A percentile compares a stretch with the other conserved stretches of the same genome.
Conservation (phyloP, 2,329 filamentous ascomycete species). For the Venturia nashicola region DNA sequence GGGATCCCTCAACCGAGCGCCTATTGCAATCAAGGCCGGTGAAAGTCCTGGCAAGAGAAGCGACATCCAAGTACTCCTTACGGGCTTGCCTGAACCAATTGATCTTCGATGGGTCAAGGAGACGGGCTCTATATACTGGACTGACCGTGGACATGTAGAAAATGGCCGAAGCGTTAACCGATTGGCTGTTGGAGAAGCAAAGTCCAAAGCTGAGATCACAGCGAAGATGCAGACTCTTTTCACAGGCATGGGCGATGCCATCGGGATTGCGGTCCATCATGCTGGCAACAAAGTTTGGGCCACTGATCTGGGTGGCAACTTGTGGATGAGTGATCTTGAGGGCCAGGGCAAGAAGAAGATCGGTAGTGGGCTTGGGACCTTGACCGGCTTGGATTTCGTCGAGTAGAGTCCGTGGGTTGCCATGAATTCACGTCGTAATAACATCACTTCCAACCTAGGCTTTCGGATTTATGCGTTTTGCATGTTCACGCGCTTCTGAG, state of each 20-base stretch:
- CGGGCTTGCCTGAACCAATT: constrained; percentile 8
- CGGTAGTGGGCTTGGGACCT: background rate
- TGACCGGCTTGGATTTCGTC: constrained; percentile 2
- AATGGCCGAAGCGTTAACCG: constrained; percentile 8
- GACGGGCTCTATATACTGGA: constrained; percentile 8
- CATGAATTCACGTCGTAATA: background rate
- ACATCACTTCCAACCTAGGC: background rate
- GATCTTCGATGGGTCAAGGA: constrained; percentile 6
- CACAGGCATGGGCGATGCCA: constrained; percentile 1
- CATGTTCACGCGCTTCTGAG: background rate
- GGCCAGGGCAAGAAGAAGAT: constrained; percentile 4
- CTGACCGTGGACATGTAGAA: constrained; percentile 4
- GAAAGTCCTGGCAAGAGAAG: background rate
- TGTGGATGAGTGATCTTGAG: constrained; percentile 3
- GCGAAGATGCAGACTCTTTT: constrained; percentile 2
- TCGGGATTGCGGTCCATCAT: constrained; percentile 6
- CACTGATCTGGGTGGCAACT: background rate
- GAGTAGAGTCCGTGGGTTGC: background rate
- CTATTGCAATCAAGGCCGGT: background rate
- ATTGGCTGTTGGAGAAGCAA: background rate
- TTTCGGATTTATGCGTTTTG: background rate
- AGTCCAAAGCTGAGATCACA: background rate
- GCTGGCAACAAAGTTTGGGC: constrained; percentile 1
- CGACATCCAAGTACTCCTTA: constrained; percentile 5
- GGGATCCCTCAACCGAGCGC: constrained; percentile 5